These are phyloP conservation scores for Oenanthe sinensis DNA, from an alignment of 129 eudicot species.

Conservation along the genomic window DNA sequence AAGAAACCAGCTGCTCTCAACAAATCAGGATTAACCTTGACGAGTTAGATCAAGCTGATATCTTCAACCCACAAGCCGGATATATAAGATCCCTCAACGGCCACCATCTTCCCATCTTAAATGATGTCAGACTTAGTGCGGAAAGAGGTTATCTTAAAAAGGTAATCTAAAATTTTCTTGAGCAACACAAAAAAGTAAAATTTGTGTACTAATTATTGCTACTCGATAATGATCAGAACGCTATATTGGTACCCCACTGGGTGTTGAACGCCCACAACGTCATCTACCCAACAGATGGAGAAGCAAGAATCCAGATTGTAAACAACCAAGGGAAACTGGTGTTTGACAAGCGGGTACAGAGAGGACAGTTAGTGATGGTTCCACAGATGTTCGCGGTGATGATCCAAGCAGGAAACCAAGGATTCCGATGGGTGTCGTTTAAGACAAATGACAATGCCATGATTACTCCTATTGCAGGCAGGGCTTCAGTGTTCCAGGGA, in stretches of 20 bases:
- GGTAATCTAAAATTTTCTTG: slow-evolving; percentile 19
- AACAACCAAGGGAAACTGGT: slow-evolving; percentile 48
- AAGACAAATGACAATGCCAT: slow-evolving; percentile 75
- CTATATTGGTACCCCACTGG: slow-evolving; percentile 74
- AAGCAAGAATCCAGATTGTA: slow-evolving; percentile 55
- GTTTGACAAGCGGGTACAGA: slow-evolving; percentile 35
- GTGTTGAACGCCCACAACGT: slow-evolving; percentile 48
- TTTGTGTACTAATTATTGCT: neutral
- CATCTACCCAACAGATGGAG: slow-evolving; percentile 40
- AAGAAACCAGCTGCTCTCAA: slow-evolving; percentile 61
- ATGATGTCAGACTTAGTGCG: slow-evolving; percentile 48
- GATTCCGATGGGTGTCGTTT: slow-evolving; percentile 67
- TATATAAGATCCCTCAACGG: slow-evolving; percentile 47
- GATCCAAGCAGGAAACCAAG: slow-evolving; percentile 53
- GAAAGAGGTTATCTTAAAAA: slow-evolving; percentile 62
- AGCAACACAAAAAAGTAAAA: neutral
- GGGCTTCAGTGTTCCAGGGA: slow-evolving; percentile 37
- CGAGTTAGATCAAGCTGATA: slow-evolving; percentile 45
- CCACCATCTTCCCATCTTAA: slow-evolving; percentile 53
- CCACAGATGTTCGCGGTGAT: slow-evolving; percentile 69
- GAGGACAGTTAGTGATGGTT: slow-evolving; percentile 56
- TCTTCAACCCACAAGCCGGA: slow-evolving; percentile 70
- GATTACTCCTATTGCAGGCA: slow-evolving; percentile 57
- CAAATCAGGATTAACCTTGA: slow-evolving; percentile 38
- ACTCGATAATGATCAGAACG: slow-evolving; percentile 38